A percentile compares a stretch with the other conserved stretches of the same genome.
These are phyloP conservation scores for Dryas integrifolia DNA, from an alignment of 331 rosid genomes.

Conservation along the genomic window DNA sequence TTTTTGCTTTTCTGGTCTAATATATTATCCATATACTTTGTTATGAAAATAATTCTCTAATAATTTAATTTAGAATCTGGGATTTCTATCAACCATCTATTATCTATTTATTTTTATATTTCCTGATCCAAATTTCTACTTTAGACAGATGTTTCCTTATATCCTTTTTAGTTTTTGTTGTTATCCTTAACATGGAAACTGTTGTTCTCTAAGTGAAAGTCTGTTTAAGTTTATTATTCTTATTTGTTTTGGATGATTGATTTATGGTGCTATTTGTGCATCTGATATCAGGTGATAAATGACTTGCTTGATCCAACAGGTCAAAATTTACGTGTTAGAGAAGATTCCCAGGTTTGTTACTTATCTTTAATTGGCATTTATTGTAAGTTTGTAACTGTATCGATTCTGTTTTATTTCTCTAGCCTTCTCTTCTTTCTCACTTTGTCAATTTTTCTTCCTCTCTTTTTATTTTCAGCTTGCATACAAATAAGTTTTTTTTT, in stretches of 20 bases:
- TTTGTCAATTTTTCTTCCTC: neutral
- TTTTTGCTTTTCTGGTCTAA: neutral
- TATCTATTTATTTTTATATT: neutral
- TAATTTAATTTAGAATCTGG: neutral
- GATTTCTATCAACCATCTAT: neutral
- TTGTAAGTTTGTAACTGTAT: conserved; percentile 4
- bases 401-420: neutral
- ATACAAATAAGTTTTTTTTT: neutral
- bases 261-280: conserved; percentile 25
- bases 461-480: neutral
- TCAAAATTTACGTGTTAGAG: conserved; percentile 95
- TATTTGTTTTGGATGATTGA: conserved; percentile 17
- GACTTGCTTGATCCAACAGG: conserved; percentile 99
- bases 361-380: conserved; percentile 18
- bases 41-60: neutral
- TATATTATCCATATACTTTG: neutral
- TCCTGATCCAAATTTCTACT: neutral
- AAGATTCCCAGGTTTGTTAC: conserved; percentile 88
- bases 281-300: conserved; percentile 83
- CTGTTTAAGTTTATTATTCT: neutral
- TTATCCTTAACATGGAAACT: conserved; percentile 3
- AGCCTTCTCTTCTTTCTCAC: neutral
- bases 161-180: neutral
- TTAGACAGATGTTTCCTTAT: neutral
- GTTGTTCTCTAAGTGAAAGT: neutral